phyloP scores from a whole-genome alignment of 176 grass and related monocot genomes.

The Zoysia pacifica region DNA sequence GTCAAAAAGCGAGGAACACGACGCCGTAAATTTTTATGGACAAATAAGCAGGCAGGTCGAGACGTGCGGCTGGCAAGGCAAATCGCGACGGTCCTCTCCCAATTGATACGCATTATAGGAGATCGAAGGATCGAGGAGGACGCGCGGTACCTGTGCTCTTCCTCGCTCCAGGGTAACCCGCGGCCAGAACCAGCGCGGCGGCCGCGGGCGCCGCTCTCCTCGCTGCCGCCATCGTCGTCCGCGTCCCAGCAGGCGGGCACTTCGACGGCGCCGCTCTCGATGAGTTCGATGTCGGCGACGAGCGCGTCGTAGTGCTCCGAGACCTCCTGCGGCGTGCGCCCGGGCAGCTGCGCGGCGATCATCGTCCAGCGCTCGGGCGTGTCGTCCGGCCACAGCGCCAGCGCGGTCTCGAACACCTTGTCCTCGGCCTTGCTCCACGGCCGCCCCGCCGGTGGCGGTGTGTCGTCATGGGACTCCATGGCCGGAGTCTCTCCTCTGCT shows the following conservation, averaged over 20 bases:
- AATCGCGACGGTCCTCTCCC: no score
- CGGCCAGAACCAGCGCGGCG: conserved; percentile 1
- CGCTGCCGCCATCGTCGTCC: background rate
- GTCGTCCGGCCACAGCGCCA: conserved; percentile 62
- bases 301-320: conserved; percentile 72
- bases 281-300: conserved; percentile 68
- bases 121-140: background rate
- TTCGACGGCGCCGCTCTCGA: conserved; percentile 68
- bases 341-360: conserved; percentile 56
- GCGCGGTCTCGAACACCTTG: conserved; percentile 86
- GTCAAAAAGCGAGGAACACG: background rate
- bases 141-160: conserved; percentile 66
- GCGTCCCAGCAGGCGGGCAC: conserved; percentile 52
- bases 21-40: background rate
- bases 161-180: conserved; percentile 77
- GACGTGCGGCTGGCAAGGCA: background rate
- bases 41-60: no score
- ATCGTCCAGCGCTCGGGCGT: conserved; percentile 60
- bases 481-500: background rate
- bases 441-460: background rate
- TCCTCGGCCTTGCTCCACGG: conserved; percentile 81
- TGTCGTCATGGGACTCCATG: conserved; percentile 41
- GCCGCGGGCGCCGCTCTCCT: background rate
- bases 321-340: conserved; percentile 56
- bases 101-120: background rate